Evolutionary conservation across 2,329 filamentous ascomycete genomes (phyloP).

Genomic region (Fusarium globosum): DNA sequence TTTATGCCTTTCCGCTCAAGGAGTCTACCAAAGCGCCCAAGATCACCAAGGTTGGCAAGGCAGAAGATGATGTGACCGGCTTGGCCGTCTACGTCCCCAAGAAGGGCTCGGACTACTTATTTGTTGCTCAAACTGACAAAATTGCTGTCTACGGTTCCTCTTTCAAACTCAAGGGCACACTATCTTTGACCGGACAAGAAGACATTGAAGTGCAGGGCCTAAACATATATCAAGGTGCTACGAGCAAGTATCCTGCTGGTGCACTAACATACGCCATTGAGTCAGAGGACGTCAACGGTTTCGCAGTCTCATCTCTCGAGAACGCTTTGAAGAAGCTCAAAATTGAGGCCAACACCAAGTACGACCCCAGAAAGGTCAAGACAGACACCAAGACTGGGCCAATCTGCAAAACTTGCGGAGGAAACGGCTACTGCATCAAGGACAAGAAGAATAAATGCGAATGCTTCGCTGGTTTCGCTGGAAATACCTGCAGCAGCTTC

Average conservation of each 20-base stretch:
- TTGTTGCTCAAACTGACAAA: slow-evolving; percentile 53
- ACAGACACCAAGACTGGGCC: slow-evolving; percentile 40
- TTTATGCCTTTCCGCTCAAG: slow-evolving; percentile 54
- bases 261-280: slow-evolving; percentile 56
- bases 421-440: slow-evolving; percentile 53
- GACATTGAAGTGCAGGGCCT: slow-evolving; percentile 57
- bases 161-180: slow-evolving; percentile 51
- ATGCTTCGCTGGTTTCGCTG: slow-evolving; percentile 58
- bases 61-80: slow-evolving; percentile 53
- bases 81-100: slow-evolving; percentile 54
- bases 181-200: slow-evolving; percentile 52
- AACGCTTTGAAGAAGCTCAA: slow-evolving; percentile 47
- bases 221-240: slow-evolving; percentile 53
- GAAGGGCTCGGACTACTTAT: slow-evolving; percentile 54
- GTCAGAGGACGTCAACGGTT: slow-evolving; percentile 52
- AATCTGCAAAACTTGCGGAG: slow-evolving; percentile 50
- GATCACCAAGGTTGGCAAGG: slow-evolving; percentile 51
- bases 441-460: slow-evolving; percentile 47
- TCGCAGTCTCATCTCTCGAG: slow-evolving; percentile 54
- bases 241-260: slow-evolving; percentile 51
- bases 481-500: slow-evolving; percentile 49
- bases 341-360: slow-evolving; percentile 52
- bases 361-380: slow-evolving; percentile 49
- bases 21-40: slow-evolving; percentile 54
- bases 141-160: slow-evolving; percentile 54